These are phyloP conservation scores for Pseudogymnoascus sp. DNA, from an alignment of 2,329 filamentous ascomycete genomes.

Conservation along the genomic window DNA sequence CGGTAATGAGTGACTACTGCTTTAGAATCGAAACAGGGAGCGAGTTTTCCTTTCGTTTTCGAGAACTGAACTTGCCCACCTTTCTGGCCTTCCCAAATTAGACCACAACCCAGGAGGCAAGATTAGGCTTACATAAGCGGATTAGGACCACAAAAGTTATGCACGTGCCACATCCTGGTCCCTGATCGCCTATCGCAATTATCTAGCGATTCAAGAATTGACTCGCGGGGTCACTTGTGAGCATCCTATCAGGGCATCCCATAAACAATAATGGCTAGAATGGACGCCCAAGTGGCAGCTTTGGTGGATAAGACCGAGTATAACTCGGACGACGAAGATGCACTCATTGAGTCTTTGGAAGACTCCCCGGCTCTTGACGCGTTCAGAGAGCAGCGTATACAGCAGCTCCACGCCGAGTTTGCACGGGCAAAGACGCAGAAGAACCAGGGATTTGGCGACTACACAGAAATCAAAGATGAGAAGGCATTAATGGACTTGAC, in stretches of 20 bases:
- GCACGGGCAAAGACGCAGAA: slow-evolving; percentile 43
- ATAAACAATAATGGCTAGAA: slow-evolving; percentile 32
- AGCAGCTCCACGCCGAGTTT: slow-evolving; percentile 50
- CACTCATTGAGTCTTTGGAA: slow-evolving; percentile 47
- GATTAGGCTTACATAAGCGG: slow-evolving; percentile 3
- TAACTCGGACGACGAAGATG: slow-evolving; percentile 46
- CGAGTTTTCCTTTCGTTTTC: slow-evolving; percentile 6
- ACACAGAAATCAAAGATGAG: slow-evolving; percentile 49
- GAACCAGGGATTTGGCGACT: slow-evolving; percentile 43
- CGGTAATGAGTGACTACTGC: neutral
- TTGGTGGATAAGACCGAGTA: slow-evolving; percentile 34
- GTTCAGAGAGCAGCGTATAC: slow-evolving; percentile 48
- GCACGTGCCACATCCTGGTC: neutral
- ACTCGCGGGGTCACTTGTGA: neutral
- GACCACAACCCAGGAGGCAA: slow-evolving; percentile 6
- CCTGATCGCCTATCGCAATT: slow-evolving; percentile 6
- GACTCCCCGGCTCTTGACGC: slow-evolving; percentile 45
- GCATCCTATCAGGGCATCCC: neutral
- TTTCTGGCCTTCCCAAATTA: slow-evolving; percentile 9
- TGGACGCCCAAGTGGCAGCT: slow-evolving; percentile 44
- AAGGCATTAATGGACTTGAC: slow-evolving; percentile 45
- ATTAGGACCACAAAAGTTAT: neutral
- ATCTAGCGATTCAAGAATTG: slow-evolving; percentile 4
- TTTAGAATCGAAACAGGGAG: neutral
- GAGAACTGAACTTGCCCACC: slow-evolving; percentile 1